Conservation (phyloP, 768 basidiomycete species). For the Mrakia hoshinonis region DNA sequence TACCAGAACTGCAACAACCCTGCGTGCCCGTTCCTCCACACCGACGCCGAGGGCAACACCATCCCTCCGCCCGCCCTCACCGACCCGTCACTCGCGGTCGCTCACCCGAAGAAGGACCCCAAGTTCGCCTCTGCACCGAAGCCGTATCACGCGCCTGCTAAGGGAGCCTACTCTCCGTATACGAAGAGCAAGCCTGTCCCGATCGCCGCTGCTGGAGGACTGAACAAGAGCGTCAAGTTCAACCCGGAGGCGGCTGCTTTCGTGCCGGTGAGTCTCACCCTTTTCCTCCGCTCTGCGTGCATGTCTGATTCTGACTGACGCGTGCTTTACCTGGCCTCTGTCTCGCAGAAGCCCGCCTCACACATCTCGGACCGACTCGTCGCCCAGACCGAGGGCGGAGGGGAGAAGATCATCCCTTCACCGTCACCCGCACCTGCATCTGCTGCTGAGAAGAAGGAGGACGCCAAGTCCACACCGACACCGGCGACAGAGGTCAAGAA, state of each 20-base stretch:
- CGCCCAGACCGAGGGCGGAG: conserved; percentile 14
- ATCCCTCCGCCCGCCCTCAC: conserved; percentile 40
- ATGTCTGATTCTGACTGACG: neutral
- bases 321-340: neutral
- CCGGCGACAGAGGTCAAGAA: neutral
- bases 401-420: conserved; percentile 16
- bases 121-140: neutral
- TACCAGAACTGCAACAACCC: conserved; percentile 42
- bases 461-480: neutral
- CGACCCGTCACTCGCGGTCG: conserved; percentile 29
- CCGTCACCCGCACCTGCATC: neutral
- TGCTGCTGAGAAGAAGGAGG: neutral
- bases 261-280: conserved; percentile 20
- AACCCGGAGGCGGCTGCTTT: conserved; percentile 38
- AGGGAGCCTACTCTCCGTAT: conserved; percentile 42
- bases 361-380: conserved; percentile 23
- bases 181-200: neutral
- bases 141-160: conserved; percentile 45
- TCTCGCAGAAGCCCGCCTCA: neutral
- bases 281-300: neutral
- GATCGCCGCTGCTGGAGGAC: conserved; percentile 44
- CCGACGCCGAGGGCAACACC: conserved; percentile 38
- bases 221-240: conserved; percentile 62
- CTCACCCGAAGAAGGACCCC: conserved; percentile 43
- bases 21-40: conserved; percentile 40